Conservation (phyloP, 768 basidiomycete genomes). For the Lentinula detonsa region DNA sequence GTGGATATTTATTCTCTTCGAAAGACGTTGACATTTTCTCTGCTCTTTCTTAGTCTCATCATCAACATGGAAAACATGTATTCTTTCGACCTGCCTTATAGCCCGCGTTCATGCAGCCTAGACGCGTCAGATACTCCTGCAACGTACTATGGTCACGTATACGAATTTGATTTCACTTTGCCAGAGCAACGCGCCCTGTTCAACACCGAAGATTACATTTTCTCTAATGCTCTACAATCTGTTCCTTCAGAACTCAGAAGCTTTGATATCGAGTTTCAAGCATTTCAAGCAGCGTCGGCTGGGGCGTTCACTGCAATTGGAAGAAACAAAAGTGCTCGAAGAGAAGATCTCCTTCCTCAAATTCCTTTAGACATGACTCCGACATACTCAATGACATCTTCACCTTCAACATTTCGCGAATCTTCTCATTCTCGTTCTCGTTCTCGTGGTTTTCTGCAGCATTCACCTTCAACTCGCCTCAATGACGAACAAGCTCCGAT, state of each 20-base stretch:
- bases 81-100: background rate
- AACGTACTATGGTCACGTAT: background rate
- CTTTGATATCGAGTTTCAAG: background rate
- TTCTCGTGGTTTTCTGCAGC: background rate
- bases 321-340: background rate
- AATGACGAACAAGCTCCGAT: background rate
- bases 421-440: background rate
- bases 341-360: constrained; percentile 2
- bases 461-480: background rate
- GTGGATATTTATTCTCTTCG: background rate
- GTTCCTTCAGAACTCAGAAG: background rate
- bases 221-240: background rate
- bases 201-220: background rate
- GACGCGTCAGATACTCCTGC: constrained; percentile 1
- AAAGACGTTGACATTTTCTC: background rate
- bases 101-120: background rate
- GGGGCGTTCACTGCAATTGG: constrained; percentile 1
- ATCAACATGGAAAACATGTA: background rate
- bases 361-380: background rate
- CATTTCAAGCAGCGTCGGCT: background rate
- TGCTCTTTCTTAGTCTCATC: background rate
- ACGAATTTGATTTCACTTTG: background rate
- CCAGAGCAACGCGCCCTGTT: background rate
- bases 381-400: no score
- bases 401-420: background rate